Base-by-base conservation (phyloP, 2,329 filamentous ascomycete genomes). In the Penicillium sp. region DNA sequence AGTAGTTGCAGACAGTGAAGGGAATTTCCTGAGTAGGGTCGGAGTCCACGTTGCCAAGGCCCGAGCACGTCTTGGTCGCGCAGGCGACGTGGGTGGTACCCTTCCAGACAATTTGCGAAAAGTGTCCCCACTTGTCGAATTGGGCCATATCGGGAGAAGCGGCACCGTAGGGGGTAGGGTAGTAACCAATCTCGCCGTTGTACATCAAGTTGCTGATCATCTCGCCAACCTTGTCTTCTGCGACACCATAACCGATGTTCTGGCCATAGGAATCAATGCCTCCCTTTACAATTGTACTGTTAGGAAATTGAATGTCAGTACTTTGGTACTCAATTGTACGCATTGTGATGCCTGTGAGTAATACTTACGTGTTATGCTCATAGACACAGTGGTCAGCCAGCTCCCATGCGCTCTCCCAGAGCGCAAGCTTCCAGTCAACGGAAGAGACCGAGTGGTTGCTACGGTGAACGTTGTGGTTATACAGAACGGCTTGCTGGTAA, bases 1-100 rank as follows among this genome's bases (percentile, higher is more conserved):
- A 79, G 79, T 96, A 96, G 83, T 96, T 93, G 87, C 91, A 96
- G 67, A 95, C 91, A 26, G 89, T 92, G 80, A 85, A 91, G 76
- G 83, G 86, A n/a, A 86, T 21, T 5, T 5, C 18, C 13, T 11
- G 14, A 33, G 5, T 14, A 10, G 5, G 76, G 33, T 80, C 51
- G 53, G 67, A 66, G 48, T 74, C 75, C 43, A 73, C 72, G 58
- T 78, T 77, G 48, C 65, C 70, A 39, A 83, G 71, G 49, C 54
- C 65, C 26, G 60, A 21, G 81, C 78, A 85, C 73, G 61, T 57
- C 18, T 71, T 67, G 24, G 73, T 83, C 48, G 78, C 79, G 70
- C 89, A 92, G 61, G 87, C 89, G 49, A 92, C 77, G 34, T 78
- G 63, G 16, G 75, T 82, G 52, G 86, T 85, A 21, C 61, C 74